Evolutionary conservation across 768 basidiomycete genomes (phyloP).

Genomic region (Xerocomellus chrysenteron): DNA sequence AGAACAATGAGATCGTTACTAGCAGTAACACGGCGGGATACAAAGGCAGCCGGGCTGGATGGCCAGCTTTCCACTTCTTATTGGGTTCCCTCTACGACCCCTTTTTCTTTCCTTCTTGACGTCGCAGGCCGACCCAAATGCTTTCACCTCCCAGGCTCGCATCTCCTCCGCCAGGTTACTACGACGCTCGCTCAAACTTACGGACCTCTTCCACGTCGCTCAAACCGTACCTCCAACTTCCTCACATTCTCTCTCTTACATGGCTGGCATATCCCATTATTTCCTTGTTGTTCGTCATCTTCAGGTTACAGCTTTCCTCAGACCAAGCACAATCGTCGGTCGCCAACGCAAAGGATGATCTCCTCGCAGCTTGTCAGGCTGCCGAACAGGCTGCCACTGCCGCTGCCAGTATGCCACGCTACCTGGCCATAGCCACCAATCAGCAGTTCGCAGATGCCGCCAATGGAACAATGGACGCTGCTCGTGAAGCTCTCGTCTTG

Average conservation of each 20-base stretch:
- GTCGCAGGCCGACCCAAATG: constrained; percentile 43
- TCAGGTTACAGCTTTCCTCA: constrained; percentile 75
- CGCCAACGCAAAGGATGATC: constrained; percentile 64
- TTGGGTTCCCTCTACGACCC: constrained; percentile 15
- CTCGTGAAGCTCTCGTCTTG: constrained; percentile 69
- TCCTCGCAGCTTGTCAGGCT: constrained; percentile 83
- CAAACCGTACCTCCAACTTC: constrained; percentile 80
- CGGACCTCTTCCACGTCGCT: constrained; percentile 41
- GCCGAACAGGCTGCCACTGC: constrained; percentile 81
- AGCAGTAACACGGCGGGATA: constrained; percentile 2
- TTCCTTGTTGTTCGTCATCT: constrained; percentile 84
- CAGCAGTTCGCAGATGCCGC: constrained; percentile 74
- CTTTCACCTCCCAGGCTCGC: constrained; percentile 27
- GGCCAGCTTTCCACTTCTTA: constrained; percentile 7
- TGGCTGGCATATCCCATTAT: constrained; percentile 92
- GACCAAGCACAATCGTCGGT: constrained; percentile 66
- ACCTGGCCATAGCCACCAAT: constrained; percentile 82
- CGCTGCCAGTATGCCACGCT: constrained; percentile 85
- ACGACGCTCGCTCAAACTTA: constrained; percentile 48
- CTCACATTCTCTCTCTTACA: constrained; percentile 80
- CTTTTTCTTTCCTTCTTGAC: constrained; percentile 17
- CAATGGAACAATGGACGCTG: constrained; percentile 75
- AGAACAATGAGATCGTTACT: constrained; percentile 26
- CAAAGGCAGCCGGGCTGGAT: constrained; percentile 20
- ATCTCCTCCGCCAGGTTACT: constrained; percentile 58